Evolutionary conservation across 148 eudicot species (phyloP), one percentile per base, ranked within the genome.

Genomic region (Spergularia bocconei): DNA sequence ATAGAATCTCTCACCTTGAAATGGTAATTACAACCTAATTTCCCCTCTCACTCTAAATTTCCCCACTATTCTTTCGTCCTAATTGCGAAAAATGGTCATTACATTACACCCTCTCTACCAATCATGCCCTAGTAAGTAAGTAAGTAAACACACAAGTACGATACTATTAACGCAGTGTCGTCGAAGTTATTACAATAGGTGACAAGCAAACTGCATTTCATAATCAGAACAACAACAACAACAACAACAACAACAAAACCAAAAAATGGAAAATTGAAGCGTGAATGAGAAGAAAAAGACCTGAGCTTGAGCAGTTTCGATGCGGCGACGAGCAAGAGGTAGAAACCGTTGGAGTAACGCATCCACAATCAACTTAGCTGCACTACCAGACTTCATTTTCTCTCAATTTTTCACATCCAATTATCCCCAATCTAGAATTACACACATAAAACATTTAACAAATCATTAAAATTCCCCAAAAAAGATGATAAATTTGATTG

Each of bases 251-350:
- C n/a, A n/a, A n/a, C n/a, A 17, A 59, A 70, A 47, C 13, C 16
- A 19, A 12, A 60, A 7, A 19, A 52, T 29, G 17, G n/a, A 29
- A 44, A 20, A 33, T 54, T 33, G 41, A 39, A 41, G 7, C 29
- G 36, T 29, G 2, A 29, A 29, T 29, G 2, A 29, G 36, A 25
- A 38, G 12, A 15, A 14, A 13, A 19, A 60, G 54, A 88, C 99
- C 88, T 92, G 99, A 0, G 97, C 99, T 80, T 95, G 99, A 72
- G 99, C 97, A 36, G 99, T 95, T 84, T 95, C 99, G 36, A 95
- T 91, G 3, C 99, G 94, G 68, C 99, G 97, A 77, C 99, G 79
- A 0, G 99, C 99, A 71, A 95, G 97, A 4, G 99, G 99, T 78
- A 92, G 99, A 82, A 95, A 95, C 17, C 99, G 86, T 83, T 92